These are phyloP conservation scores for Xerophyta viscosa DNA, from an alignment of 106 monocot species.

Conservation along the genomic window DNA sequence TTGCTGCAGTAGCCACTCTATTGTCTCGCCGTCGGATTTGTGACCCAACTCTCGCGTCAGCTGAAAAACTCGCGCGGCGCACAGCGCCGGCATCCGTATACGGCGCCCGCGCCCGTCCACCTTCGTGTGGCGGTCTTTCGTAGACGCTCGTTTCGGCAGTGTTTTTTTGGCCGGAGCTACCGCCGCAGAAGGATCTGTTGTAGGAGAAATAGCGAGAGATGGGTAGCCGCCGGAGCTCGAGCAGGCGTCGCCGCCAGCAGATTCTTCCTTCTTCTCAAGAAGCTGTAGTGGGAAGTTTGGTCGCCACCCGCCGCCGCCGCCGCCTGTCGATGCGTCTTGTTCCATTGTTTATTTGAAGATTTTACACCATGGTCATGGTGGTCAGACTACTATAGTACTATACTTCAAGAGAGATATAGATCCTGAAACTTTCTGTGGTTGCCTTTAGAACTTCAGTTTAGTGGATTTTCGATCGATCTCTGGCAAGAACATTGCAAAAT, in stretches of 20 bases:
- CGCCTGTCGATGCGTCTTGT: no score
- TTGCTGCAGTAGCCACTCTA: slow-evolving; percentile 81
- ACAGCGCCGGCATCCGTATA: slow-evolving; percentile 68
- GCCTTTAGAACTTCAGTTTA: no score
- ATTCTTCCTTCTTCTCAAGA: slow-evolving; percentile 57
- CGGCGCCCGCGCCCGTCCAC: slow-evolving; percentile 71
- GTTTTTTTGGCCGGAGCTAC: slow-evolving; percentile 18
- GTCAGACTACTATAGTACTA: no score
- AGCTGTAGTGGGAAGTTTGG: slow-evolving; percentile 77
- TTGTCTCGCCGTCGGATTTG: slow-evolving; percentile 72
- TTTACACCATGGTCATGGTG: no score
- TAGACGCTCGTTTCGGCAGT: slow-evolving; percentile 51
- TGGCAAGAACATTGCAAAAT: no score
- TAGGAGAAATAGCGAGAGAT: slow-evolving; percentile 6
- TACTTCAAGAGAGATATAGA: no score
- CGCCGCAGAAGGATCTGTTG: no score
- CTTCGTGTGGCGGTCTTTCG: slow-evolving; percentile 83
- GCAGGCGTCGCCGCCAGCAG: background rate
- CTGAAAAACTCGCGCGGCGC: slow-evolving; percentile 73
- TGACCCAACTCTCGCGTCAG: slow-evolving; percentile 65
- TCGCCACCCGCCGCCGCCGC: no score
- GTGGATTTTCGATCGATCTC: no score
- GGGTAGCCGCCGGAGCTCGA: slow-evolving; percentile 13
- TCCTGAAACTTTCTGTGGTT: no score
- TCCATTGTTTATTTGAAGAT: no score